Conservation (phyloP, 1,139 yeast genomes). For the Lodderomyces theae region DNA sequence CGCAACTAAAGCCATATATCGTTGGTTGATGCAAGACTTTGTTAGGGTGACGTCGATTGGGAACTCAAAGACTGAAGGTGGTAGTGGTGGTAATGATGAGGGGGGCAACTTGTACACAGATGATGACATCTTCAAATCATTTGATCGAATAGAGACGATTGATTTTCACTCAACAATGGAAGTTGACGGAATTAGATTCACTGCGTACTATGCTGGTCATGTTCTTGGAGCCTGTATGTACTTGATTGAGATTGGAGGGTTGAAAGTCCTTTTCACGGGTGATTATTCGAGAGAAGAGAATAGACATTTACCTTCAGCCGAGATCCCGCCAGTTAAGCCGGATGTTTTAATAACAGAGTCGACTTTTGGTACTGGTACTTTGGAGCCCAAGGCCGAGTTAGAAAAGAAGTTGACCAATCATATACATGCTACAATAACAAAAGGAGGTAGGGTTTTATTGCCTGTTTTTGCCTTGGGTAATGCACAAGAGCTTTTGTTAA, state of each 20-base stretch:
- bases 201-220: constrained; percentile 99
- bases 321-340: constrained; percentile 85
- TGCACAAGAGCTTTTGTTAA: constrained; percentile 88
- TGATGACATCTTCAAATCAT: constrained; percentile 83
- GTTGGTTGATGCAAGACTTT: constrained; percentile 93
- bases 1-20: constrained; percentile 95
- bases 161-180: constrained; percentile 96
- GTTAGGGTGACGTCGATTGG: constrained; percentile 85
- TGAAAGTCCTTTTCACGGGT: constrained; percentile 87
- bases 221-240: constrained; percentile 99
- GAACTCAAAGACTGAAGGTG: constrained; percentile 23
- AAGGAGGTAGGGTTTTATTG: constrained; percentile 88
- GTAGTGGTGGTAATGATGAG: constrained; percentile 21
- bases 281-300: constrained; percentile 95
- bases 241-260: constrained; percentile 89
- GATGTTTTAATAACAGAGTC: constrained; percentile 92
- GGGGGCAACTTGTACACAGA: constrained; percentile 71
- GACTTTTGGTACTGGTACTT: constrained; percentile 97
- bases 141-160: constrained; percentile 86
- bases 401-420: constrained; percentile 77
- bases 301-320: constrained; percentile 93
- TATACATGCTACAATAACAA: constrained; percentile 77
- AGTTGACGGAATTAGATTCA: constrained; percentile 88
- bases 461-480: constrained; percentile 97
- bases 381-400: constrained; percentile 83